Evolutionary conservation across 108 stramenopile genomes (phyloP), one percentile per base, ranked within the genome.

Genomic region (Skeletonema menzelii): DNA sequence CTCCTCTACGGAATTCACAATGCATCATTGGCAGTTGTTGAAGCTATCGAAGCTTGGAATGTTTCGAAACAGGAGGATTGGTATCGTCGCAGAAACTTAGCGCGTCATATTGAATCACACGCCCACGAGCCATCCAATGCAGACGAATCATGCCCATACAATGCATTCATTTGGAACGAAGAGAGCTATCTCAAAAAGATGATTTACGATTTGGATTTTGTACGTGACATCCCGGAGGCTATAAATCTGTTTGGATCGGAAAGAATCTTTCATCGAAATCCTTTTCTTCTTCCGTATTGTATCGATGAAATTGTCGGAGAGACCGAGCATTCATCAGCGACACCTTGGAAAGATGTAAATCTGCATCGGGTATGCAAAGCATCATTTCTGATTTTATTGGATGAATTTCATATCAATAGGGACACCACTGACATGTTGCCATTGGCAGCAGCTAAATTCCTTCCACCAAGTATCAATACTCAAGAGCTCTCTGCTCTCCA

Each of bases 131-230:
- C 40, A 15, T 42, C 40, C 28, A 26, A 24, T 56, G 26, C 6
- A n/a, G 3, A 2, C n/a, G 24, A 65, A 0, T 27, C 60, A 0
- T 69, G 67, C 28, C 75, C 75, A 2, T 61, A 53, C 62, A 69
- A 76, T 64, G 27, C 63, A 5, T 76, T 76, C 37, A 28, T 66
- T 24, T 76, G 75, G 75, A 76, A 76, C 57, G 68, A 68, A 5
- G 32, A 69, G 59, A 76, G 64, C 49, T 76, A 76, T 30, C 60
- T 76, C 55, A 28, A 69, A 57, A 76, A 76, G 56, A 76, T 76
- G 75, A 42, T 76, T 40, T 63, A 62, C 28, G 75, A 76, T 34
- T 76, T 76, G 55, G 75, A 76, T 40, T 76, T 76, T 42, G 68
- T 76, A 8, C 32, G 59, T 22, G 67, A 76, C 20, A 76, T 76